Percentiles rank a stretch among this genome's conserved stretches.
Conservation (phyloP, 1,139 yeast species). For the Saccharomyces hybrid region DNA sequence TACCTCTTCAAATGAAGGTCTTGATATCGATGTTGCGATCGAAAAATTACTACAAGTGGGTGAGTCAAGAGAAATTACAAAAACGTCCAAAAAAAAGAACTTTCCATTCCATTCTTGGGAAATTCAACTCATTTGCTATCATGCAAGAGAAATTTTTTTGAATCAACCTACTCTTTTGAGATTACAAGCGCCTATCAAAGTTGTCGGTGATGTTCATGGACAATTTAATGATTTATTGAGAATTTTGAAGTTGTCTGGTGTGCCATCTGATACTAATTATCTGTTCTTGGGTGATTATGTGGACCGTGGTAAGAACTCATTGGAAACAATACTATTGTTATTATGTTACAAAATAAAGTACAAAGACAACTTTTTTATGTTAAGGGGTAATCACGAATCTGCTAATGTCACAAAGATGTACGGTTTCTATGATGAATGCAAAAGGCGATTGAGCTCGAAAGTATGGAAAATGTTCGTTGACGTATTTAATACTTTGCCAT, state of each 20-base stretch:
- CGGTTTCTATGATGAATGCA: conserved; percentile 85
- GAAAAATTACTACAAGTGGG: conserved; percentile 28
- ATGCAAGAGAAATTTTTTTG: conserved; percentile 61
- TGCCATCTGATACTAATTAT: conserved; percentile 73
- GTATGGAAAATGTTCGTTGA: conserved; percentile 74
- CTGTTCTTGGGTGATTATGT: conserved; percentile 80
- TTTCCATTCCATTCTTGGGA: conserved; percentile 42
- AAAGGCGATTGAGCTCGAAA: conserved; percentile 54
- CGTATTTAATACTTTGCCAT: conserved; percentile 77
- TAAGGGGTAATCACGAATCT: conserved; percentile 80
- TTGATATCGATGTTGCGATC: conserved; percentile 29
- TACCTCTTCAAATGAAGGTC: conserved; percentile 21
- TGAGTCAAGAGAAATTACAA: conserved; percentile 7
- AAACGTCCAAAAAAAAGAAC: conserved; percentile 13
- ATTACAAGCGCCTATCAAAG: conserved; percentile 75
- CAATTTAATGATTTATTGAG: conserved; percentile 70
- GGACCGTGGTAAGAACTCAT: conserved; percentile 76
- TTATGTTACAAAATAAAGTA: conserved; percentile 72
- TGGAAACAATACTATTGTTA: conserved; percentile 66
- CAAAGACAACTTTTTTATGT: conserved; percentile 75
- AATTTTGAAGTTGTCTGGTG: conserved; percentile 68
- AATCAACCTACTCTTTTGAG: conserved; percentile 71
- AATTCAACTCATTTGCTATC: conserved; percentile 55
- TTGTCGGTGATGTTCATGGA: conserved; percentile 85
- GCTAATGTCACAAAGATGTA: conserved; percentile 79